phyloP scores from a whole-genome alignment of 2,329 filamentous ascomycete species.

The Fusarium sp. region DNA sequence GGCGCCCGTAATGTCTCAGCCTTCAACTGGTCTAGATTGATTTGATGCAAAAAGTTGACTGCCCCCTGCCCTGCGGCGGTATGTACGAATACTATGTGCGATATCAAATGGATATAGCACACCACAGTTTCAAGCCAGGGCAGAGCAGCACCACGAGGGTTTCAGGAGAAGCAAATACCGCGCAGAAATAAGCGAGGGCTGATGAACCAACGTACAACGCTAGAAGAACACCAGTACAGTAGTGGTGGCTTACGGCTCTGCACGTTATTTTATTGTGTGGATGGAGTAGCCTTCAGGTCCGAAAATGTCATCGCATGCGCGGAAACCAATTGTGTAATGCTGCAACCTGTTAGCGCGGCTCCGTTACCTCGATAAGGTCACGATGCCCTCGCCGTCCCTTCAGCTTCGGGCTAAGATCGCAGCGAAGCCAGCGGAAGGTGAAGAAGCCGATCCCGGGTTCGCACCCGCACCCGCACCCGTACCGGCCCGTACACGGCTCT shows the following conservation, averaged over 20 bases:
- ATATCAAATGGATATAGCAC: no score
- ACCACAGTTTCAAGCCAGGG: slow-evolving; percentile 8
- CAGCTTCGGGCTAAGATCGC: slow-evolving; percentile 1
- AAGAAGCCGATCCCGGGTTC: slow-evolving; percentile 43
- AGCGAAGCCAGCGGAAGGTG: slow-evolving; percentile 30
- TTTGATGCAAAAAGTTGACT: slow-evolving; percentile 1
- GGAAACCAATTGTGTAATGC: background rate
- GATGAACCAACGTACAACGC: slow-evolving; percentile 2
- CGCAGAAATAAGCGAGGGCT: slow-evolving; percentile 16
- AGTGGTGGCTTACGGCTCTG: slow-evolving; percentile 12
- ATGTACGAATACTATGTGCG: background rate
- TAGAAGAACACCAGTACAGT: slow-evolving; percentile 28
- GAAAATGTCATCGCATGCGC: background rate
- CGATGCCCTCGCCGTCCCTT: slow-evolving; percentile 2
- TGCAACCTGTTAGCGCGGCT: slow-evolving; percentile 14
- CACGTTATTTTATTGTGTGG: background rate
- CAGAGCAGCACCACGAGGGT: background rate
- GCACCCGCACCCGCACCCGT: slow-evolving; percentile 39
- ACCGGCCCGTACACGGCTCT: slow-evolving; percentile 41
- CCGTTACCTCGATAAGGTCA: background rate
- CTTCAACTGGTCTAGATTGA: slow-evolving; percentile 24
- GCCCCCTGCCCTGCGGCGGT: slow-evolving; percentile 6
- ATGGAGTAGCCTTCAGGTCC: background rate
- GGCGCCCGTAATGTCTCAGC: slow-evolving; percentile 44
- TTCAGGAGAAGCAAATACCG: slow-evolving; percentile 20